Conservation (phyloP, 2,329 filamentous ascomycete species). For the Lasiodiplodia sp. region DNA sequence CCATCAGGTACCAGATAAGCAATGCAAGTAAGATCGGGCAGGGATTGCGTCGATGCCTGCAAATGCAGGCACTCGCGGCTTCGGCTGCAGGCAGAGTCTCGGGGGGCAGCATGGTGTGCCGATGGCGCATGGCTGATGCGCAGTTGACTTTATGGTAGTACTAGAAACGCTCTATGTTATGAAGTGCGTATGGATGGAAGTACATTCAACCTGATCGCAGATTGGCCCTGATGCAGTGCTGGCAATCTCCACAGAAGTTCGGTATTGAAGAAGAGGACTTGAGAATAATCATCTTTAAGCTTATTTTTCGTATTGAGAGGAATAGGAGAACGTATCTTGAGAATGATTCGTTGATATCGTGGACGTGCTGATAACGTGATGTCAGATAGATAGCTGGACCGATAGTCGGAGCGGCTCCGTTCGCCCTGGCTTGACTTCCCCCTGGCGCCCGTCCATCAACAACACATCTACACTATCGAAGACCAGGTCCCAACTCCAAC, state of each 20-base stretch:
- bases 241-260: not conserved
- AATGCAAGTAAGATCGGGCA: not conserved
- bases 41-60: not conserved
- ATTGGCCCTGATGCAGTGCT: not conserved
- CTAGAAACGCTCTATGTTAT: not conserved
- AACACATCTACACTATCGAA: not conserved
- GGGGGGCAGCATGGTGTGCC: not conserved
- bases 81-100: not conserved
- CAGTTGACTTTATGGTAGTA: not conserved
- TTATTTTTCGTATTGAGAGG: too few species aligned
- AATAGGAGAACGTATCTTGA: not conserved
- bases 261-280: not conserved
- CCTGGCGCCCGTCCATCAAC: not conserved
- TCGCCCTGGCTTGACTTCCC: not conserved
- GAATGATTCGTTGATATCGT: not conserved
- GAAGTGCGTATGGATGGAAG: not conserved
- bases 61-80: not conserved
- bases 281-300: not conserved
- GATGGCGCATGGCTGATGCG: not conserved
- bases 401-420: not conserved
- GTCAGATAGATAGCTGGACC: not conserved
- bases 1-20: not conserved
- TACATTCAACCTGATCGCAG: not conserved
- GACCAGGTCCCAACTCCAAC: not conserved
- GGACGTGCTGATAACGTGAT: not conserved